Base-by-base conservation (phyloP, 768 basidiomycete genomes). In the Macrolepiota fuliginosa region DNA sequence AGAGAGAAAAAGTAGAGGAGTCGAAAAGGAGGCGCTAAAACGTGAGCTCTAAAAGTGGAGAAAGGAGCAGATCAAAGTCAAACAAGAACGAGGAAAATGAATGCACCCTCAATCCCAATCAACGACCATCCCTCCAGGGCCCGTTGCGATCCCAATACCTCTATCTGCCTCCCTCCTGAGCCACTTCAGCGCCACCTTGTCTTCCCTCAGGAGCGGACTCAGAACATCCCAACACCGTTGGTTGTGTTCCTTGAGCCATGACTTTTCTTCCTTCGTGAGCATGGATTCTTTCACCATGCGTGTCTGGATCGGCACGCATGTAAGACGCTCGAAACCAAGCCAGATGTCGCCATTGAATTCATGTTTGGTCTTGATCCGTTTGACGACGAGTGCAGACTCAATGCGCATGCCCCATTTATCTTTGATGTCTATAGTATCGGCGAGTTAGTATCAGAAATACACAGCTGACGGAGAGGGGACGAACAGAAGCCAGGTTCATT, bases 401-500 rank as follows among this genome's bases (percentile, higher is more conserved):
- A 95, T 93, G 4, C 97, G 85, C 73, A 99, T 88, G 4, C 97
- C 97, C 82, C 87, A 98, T 64, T 84, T 81, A 13, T 88, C 87
- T 55, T 88, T 87, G 32, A 85, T 81, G 72, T 96, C 91, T 88
- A 61, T 10, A 54, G 63, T 32, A 32, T 32, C 7, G 66, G 36
- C 61, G 60, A 67, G 65, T 54, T 24, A 37, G 52, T 39, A 37
- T 35, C n/a, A n/a, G 39, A 15, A 61, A 53, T 63, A 42, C 62
- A 10, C 63, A 62, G 40, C 46, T 24, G 35, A 58, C 32, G 42
- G 46, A 64, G 61, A 27, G 47, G 37, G 59, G 36, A 82, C 90
- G 72, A 70, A 92, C 90, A 96, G 74, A 87, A 96, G 0, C 94
- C 95, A 51, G 95, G 96, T 74, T 98, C 95, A 68, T 97, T 96